Percentiles rank a stretch among this genome's conserved stretches.
phyloP scores from a whole-genome alignment of 805 yeast species.

The Barnettozyma californica region DNA sequence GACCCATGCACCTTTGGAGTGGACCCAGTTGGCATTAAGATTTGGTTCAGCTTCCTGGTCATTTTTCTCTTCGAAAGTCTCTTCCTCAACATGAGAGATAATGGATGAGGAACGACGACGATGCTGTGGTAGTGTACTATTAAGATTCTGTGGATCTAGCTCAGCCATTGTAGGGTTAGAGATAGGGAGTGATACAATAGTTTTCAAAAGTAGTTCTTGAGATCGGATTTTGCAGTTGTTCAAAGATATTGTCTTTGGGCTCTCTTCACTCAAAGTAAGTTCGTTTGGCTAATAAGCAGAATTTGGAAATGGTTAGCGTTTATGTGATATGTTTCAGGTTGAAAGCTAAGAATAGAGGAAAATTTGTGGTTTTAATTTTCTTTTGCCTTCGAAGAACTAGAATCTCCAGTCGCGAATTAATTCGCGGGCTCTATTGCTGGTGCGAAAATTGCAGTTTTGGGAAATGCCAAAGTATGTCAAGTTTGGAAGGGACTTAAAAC shows the following conservation, averaged over 20 bases:
- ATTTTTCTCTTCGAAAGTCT: conserved; percentile 82
- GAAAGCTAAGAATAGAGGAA: not conserved
- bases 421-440: no score
- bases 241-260: not conserved
- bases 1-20: conserved; percentile 93
- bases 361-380: not conserved
- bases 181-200: not conserved
- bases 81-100: conserved; percentile 90
- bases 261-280: not conserved
- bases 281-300: not conserved
- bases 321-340: no score
- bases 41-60: conserved; percentile 89
- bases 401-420: no score
- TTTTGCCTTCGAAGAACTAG: not conserved
- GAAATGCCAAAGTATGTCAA: not conserved
- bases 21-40: conserved; percentile 94
- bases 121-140: conserved; percentile 8
- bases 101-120: conserved; percentile 84
- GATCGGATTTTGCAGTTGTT: not conserved
- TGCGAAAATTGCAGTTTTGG: not conserved
- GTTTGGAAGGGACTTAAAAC: not conserved
- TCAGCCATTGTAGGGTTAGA: conserved; percentile 14
- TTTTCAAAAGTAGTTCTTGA: not conserved
- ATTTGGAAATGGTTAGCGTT: not conserved
- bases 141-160: conserved; percentile 6